Conservation (phyloP, 129 eudicot genomes). For the Arctium lappa region DNA sequence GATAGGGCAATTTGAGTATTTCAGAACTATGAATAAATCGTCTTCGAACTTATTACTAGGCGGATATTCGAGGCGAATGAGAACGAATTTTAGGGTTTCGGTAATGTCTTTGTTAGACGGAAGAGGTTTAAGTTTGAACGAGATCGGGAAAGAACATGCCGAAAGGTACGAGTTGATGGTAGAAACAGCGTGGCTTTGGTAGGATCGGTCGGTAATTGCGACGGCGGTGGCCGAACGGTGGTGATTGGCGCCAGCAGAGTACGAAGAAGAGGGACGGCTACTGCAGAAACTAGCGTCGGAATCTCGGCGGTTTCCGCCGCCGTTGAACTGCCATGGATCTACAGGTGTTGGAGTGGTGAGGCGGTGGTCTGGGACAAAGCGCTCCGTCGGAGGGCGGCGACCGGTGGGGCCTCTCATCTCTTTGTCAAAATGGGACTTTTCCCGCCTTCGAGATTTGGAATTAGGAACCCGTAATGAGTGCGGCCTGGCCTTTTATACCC, state of each 20-base stretch:
- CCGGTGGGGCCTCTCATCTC: conserved; percentile 61
- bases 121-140: conserved; percentile 50
- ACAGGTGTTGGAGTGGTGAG: conserved; percentile 42
- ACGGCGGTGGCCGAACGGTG: conserved; percentile 30
- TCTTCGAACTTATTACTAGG: conserved; percentile 51
- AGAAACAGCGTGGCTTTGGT: conserved; percentile 52
- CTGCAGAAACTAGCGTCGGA: conserved; percentile 85
- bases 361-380: conserved; percentile 23
- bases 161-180: conserved; percentile 63
- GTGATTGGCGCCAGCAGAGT: conserved; percentile 29
- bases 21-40: conserved; percentile 39
- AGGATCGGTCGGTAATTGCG: conserved; percentile 45
- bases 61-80: conserved; percentile 45
- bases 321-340: conserved; percentile 53
- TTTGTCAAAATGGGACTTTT: neutral
- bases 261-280: conserved; percentile 57
- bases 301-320: conserved; percentile 45
- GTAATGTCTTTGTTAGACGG: conserved; percentile 68
- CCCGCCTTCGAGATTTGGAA: conserved; percentile 25
- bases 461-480: neutral
- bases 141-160: conserved; percentile 30
- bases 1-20: conserved; percentile 55
- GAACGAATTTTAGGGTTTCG: conserved; percentile 64
- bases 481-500: neutral
- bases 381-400: conserved; percentile 49